phyloP scores from a whole-genome alignment of 2,329 filamentous ascomycete genomes.

The Penicillium sp. region DNA sequence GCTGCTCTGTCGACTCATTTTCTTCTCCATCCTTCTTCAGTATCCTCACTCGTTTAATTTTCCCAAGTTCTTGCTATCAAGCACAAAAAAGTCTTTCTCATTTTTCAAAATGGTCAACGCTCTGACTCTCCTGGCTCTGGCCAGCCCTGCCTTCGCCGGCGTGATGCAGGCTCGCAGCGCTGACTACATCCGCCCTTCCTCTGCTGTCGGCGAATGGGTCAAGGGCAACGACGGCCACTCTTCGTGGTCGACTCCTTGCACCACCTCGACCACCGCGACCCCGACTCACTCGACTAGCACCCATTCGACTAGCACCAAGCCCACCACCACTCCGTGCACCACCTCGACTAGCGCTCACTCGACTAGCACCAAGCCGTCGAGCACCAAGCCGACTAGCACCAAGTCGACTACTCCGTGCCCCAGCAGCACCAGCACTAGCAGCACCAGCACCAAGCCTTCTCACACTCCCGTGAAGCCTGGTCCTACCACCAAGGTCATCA shows the following conservation, averaged over 20 bases:
- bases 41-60: slow-evolving; percentile 29
- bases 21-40: slow-evolving; percentile 15
- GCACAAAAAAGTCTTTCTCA: slow-evolving; percentile 17
- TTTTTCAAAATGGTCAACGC: slow-evolving; percentile 42
- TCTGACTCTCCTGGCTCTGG: slow-evolving; percentile 41
- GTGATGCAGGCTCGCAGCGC: slow-evolving; percentile 35
- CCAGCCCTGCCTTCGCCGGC: slow-evolving; percentile 42
- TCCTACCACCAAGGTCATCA: slow-evolving; percentile 37
- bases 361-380: slow-evolving; percentile 13
- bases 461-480: slow-evolving; percentile 20
- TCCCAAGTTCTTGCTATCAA: slow-evolving; percentile 23
- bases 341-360: slow-evolving; percentile 7
- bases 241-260: slow-evolving; percentile 18
- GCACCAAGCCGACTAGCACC: slow-evolving; percentile 4
- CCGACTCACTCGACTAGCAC: background rate
- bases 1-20: slow-evolving; percentile 1
- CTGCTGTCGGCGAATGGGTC: slow-evolving; percentile 8
- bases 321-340: slow-evolving; percentile 13
- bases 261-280: slow-evolving; percentile 9
- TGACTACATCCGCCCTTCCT: slow-evolving; percentile 11
- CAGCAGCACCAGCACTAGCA: slow-evolving; percentile 10
- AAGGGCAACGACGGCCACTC: slow-evolving; percentile 5
- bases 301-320: slow-evolving; percentile 12
- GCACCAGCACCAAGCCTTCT: slow-evolving; percentile 15
- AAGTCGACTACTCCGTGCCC: slow-evolving; percentile 6